Evolutionary conservation across 441 rosid species (phyloP).

Genomic region (Adansonia gregorii): DNA sequence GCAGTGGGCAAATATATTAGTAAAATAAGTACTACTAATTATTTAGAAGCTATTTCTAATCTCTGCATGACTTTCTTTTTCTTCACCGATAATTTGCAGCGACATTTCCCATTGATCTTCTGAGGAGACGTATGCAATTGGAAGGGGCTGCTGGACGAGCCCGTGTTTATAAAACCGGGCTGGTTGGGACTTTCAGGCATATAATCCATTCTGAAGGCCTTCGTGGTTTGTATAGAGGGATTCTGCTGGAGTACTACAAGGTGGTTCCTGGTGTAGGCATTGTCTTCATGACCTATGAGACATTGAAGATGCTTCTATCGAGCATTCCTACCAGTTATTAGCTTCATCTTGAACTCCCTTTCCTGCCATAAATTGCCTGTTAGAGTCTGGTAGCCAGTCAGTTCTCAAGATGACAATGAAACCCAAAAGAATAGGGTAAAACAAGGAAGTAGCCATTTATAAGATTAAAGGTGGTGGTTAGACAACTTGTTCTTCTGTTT

Average conservation of each 20-base stretch:
- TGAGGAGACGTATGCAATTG: conserved; percentile 90
- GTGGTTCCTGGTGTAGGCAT: conserved; percentile 94
- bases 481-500: conserved; percentile 18
- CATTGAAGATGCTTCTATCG: conserved; percentile 60
- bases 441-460: conserved; percentile 7
- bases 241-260: conserved; percentile 91
- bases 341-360: background rate
- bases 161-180: conserved; percentile 70
- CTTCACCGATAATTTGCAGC: conserved; percentile 44
- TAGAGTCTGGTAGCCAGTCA: background rate
- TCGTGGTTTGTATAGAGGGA: conserved; percentile 86
- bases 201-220: conserved; percentile 77
- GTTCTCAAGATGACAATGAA: conserved; percentile 2
- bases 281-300: conserved; percentile 84
- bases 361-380: background rate
- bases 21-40: background rate
- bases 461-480: conserved; percentile 16
- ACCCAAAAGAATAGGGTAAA: background rate
- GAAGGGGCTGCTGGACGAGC: conserved; percentile 95
- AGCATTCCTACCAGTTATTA: conserved; percentile 34
- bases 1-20: background rate
- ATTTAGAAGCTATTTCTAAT: conserved; percentile 19
- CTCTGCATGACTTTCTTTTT: conserved; percentile 1
- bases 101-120: conserved; percentile 93
- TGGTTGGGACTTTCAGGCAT: conserved; percentile 70